A percentile compares a stretch with the other conserved stretches of the same genome.
Conservation (phyloP, 371 early-diverging fungal genomes). For the Saksenaea oblongispora region DNA sequence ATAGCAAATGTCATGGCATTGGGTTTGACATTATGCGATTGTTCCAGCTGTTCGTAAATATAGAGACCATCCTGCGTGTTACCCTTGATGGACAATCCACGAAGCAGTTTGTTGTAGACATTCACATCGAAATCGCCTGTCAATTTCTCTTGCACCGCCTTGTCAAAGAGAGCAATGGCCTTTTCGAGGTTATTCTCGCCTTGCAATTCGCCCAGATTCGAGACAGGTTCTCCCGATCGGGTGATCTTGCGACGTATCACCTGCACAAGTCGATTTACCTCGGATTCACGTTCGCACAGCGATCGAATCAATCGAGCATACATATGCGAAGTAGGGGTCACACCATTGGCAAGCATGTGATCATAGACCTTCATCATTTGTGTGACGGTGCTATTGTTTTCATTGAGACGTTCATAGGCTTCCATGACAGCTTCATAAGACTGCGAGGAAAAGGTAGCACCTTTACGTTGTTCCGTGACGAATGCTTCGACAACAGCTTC, state of each 20-base stretch:
- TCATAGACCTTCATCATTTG: constrained; percentile 45
- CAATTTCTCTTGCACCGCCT: constrained; percentile 35
- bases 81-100: constrained; percentile 37
- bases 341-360: constrained; percentile 45
- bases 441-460: constrained; percentile 29
- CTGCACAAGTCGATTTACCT: constrained; percentile 37
- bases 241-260: constrained; percentile 31
- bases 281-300: constrained; percentile 41
- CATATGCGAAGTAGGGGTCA: constrained; percentile 41
- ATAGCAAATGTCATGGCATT: constrained; percentile 45
- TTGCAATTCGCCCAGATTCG: constrained; percentile 20
- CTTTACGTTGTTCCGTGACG: constrained; percentile 25
- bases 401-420: constrained; percentile 39
- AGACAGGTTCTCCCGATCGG: constrained; percentile 23
- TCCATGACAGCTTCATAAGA: constrained; percentile 54
- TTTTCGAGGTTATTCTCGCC: constrained; percentile 42
- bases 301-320: constrained; percentile 44
- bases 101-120: constrained; percentile 45
- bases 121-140: constrained; percentile 45
- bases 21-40: constrained; percentile 30
- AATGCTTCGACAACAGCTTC: constrained; percentile 34
- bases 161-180: constrained; percentile 45
- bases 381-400: constrained; percentile 29
- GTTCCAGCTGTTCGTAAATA: constrained; percentile 53
- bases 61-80: constrained; percentile 46